phyloP scores from a whole-genome alignment of 75 land plant species.

The Picea sitchensis region DNA sequence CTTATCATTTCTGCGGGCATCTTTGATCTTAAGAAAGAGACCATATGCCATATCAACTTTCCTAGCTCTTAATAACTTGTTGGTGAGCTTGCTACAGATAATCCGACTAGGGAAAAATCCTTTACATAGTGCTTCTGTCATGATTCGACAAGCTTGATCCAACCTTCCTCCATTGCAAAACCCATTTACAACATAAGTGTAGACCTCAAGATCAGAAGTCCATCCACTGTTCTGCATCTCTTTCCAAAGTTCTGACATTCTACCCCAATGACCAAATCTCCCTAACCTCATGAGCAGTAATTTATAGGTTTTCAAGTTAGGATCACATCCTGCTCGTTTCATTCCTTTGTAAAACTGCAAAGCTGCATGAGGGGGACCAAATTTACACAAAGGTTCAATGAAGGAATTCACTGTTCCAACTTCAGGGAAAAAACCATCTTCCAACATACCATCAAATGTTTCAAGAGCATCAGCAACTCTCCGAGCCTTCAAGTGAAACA shows the following conservation, averaged over 20 bases:
- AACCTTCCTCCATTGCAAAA: slow-evolving; percentile 65
- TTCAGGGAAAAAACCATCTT: slow-evolving; percentile 30
- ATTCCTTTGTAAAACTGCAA: slow-evolving; percentile 52
- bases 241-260: slow-evolving; percentile 45
- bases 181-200: slow-evolving; percentile 58
- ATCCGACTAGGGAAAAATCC: slow-evolving; percentile 55
- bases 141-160: slow-evolving; percentile 49
- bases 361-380: slow-evolving; percentile 76
- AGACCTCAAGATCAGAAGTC: slow-evolving; percentile 50
- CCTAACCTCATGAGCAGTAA: slow-evolving; percentile 57
- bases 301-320: slow-evolving; percentile 56
- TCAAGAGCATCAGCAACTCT: slow-evolving; percentile 72
- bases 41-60: slow-evolving; percentile 55
- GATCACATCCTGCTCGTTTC: slow-evolving; percentile 39
- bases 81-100: slow-evolving; percentile 52
- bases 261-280: slow-evolving; percentile 63
- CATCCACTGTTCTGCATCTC: slow-evolving; percentile 63
- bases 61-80: slow-evolving; percentile 41
- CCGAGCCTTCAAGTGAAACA: slow-evolving; percentile 31
- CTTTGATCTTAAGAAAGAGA: slow-evolving; percentile 45
- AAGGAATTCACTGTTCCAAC: slow-evolving; percentile 51
- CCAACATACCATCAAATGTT: slow-evolving; percentile 54
- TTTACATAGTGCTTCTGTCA: slow-evolving; percentile 45
- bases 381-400: slow-evolving; percentile 56
- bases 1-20: slow-evolving; percentile 46